Evolutionary conservation across 1,284 basidiomycete species (phyloP).

Genomic region (Prillingera fragicola): DNA sequence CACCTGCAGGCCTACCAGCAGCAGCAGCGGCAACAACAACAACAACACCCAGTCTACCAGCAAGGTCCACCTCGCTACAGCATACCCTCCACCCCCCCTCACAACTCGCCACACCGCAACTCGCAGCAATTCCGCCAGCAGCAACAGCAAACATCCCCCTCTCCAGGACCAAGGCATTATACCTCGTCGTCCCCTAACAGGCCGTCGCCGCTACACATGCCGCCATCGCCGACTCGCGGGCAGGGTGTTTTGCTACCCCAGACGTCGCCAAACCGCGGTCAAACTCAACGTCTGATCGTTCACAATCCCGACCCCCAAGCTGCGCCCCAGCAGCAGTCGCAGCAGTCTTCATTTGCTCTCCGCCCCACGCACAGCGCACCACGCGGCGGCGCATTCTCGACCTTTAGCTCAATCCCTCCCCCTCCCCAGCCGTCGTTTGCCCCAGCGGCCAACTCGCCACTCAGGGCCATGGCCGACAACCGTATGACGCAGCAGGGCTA

Average conservation of each 20-base stretch:
- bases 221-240: background rate
- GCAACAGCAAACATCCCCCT: background rate
- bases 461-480: too few relatives aligned
- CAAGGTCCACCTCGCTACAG: background rate
- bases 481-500: too few relatives aligned
- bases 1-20: background rate
- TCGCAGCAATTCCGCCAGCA: background rate
- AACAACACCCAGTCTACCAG: background rate
- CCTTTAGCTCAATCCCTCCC: conserved; percentile 25
- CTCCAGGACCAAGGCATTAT: too few relatives aligned
- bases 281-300: background rate
- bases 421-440: background rate
- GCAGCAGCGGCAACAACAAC: background rate
- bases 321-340: conserved; percentile 6
- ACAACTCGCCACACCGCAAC: background rate
- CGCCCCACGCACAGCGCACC: conserved; percentile 30
- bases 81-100: background rate
- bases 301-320: background rate
- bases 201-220: background rate
- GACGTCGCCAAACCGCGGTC: background rate
- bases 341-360: conserved; percentile 25
- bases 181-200: background rate
- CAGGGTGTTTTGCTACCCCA: background rate
- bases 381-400: conserved; percentile 22
- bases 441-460: background rate